These are phyloP conservation scores for Petunia secreta DNA, from an alignment of 257 asterid species.

Conservation along the genomic window DNA sequence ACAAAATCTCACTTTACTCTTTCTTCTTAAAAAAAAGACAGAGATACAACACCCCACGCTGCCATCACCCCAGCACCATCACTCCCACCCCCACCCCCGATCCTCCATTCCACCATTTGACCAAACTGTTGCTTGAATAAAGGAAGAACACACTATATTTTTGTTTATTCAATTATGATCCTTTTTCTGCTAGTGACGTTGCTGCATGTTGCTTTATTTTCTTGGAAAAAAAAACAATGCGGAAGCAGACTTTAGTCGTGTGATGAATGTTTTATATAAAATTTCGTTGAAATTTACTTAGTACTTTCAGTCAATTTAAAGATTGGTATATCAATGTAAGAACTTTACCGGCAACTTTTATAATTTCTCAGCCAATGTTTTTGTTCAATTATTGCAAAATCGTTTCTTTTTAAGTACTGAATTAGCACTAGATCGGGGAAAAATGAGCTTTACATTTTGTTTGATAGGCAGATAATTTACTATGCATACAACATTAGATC, in stretches of 20 bases:
- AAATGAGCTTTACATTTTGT: too few relatives aligned
- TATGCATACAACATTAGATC: too few relatives aligned
- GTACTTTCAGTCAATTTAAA: not conserved
- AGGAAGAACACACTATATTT: not conserved
- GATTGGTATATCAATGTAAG: not conserved
- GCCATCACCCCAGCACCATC: too few relatives aligned
- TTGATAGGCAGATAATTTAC: too few relatives aligned
- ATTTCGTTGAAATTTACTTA: not conserved
- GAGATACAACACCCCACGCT: too few relatives aligned
- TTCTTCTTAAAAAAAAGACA: too few relatives aligned
- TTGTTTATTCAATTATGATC: not conserved
- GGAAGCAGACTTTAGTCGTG: conserved; percentile 4
- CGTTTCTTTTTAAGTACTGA: too few relatives aligned
- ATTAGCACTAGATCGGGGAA: too few relatives aligned
- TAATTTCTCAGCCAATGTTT: not conserved
- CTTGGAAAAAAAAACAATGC: not conserved
- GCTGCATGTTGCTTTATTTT: not conserved
- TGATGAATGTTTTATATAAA: not conserved
- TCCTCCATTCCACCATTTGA: too few relatives aligned
- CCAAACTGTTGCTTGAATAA: conserved; percentile 72
- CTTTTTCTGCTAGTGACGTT: not conserved
- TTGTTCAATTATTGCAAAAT: too few relatives aligned
- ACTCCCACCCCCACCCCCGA: too few relatives aligned
- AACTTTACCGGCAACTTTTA: not conserved
- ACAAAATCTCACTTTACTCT: too few relatives aligned